Conservation (phyloP, 768 basidiomycete genomes). For the Mrakia hoshinonis region DNA sequence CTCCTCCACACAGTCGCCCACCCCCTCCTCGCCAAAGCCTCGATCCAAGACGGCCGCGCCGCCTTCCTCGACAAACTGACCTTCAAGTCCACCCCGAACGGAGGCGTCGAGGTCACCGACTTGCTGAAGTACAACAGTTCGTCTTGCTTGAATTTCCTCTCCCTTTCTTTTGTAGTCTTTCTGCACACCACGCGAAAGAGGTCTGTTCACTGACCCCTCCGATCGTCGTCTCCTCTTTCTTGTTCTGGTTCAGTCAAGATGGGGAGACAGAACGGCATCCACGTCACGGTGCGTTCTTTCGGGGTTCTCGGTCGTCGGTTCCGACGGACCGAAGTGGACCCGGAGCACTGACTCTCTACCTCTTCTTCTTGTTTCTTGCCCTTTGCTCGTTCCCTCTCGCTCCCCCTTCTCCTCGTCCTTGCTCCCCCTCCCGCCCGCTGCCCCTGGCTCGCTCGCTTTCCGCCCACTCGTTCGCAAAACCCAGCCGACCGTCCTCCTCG, state of each 20-base stretch:
- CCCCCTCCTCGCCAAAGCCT: not conserved
- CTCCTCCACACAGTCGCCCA: not conserved
- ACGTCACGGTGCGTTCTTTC: constrained; percentile 52
- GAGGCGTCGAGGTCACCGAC: constrained; percentile 70
- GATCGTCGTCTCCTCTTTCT: not conserved
- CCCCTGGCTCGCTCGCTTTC: not conserved
- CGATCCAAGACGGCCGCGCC: too few species aligned
- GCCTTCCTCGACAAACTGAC: constrained; percentile 8
- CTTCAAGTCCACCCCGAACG: constrained; percentile 54
- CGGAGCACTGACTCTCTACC: too few species aligned
- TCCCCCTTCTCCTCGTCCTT: constrained; percentile 52
- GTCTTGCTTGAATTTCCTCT: constrained; percentile 36
- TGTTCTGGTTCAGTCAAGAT: constrained; percentile 61
- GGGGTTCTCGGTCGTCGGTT: not conserved
- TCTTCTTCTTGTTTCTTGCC: too few species aligned
- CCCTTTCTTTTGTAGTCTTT: too few species aligned
- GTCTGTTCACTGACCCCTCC: not conserved
- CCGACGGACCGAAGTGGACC: too few species aligned
- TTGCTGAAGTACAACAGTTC: constrained; percentile 81
- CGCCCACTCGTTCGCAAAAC: not conserved
- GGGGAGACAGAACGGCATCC: constrained; percentile 80
- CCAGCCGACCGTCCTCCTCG: constrained; percentile 46
- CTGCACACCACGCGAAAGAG: too few species aligned
- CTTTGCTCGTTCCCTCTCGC: not conserved
- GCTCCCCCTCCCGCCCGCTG: constrained; percentile 50